Evolutionary conservation across 129 eudicot genomes (phyloP), one percentile per base, ranked within the genome.

Genomic region (Centella asiatica): DNA sequence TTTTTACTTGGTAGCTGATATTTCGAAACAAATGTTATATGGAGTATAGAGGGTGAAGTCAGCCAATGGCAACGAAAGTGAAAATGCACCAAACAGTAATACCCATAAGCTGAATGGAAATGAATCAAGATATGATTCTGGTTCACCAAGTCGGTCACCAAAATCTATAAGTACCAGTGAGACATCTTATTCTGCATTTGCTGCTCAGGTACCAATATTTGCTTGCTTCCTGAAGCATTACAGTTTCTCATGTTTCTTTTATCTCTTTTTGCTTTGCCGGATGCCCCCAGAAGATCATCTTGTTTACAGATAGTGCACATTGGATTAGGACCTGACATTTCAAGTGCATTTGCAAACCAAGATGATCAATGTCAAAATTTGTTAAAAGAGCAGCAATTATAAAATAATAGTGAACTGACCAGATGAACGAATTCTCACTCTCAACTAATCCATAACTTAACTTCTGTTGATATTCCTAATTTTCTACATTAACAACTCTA

Each of bases 11-110:
- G 70, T 69, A 31, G 47, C 71, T 69, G 61, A 73, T 69, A 40
- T 45, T 29, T 15, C 19, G 56, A 26, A 55, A 57, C 34, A 34
- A 52, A 44, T 66, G 25, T 15, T 32, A 52, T 74, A 45, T 72
- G 63, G 45, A 69, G 60, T 72, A 32, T 32, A 89, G 90, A 78
- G 80, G 72, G 90, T 53, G 24, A 89, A 90, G 68, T 62, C 89
- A 33, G 71, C 66, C 39, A 70, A 75, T 64, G 86, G 67, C 36
- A 74, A 60, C 69, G 97, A 77, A 62, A 64, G 74, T 74, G 95
- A 86, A 37, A 76, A 63, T 64, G 66, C 68, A 24, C 36, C 67
- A 55, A 78, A 69, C 42, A 68, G 73, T 67, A 75, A 70, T 20
- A 19, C 69, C 62, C 76, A 77, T 66, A 72, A 82, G 60, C 48